These are phyloP conservation scores for Neurospora africana DNA, from an alignment of 495 filamentous ascomycete species.

Conservation along the genomic window DNA sequence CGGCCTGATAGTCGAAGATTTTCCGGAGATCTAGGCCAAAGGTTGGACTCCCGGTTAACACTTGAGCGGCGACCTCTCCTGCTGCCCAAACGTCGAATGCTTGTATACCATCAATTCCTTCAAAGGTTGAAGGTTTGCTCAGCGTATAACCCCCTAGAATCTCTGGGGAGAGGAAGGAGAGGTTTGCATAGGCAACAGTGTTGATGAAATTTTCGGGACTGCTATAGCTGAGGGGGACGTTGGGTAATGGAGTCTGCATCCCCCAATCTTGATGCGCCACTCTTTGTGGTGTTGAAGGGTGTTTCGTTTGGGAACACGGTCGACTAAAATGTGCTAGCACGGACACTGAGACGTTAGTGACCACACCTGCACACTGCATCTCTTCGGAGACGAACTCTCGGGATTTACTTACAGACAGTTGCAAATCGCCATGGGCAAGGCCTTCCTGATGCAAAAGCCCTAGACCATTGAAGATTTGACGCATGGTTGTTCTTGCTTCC, in stretches of 20 bases:
- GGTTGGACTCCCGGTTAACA: not conserved
- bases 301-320: not conserved
- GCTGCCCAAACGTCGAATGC: not conserved
- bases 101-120: not conserved
- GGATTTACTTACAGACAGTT: not conserved
- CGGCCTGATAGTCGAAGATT: not conserved
- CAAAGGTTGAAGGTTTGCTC: not conserved
- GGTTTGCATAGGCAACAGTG: not conserved
- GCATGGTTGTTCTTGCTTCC: not conserved
- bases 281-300: not conserved
- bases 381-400: not conserved
- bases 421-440: not conserved
- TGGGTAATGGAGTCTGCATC: not conserved
- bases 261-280: not conserved
- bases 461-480: not conserved
- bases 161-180: not conserved
- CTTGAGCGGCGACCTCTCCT: not conserved
- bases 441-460: not conserved
- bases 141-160: not conserved
- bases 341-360: not conserved
- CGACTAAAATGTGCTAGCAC: not conserved
- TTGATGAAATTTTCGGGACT: not conserved
- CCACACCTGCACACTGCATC: not conserved
- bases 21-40: not conserved
- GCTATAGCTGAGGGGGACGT: not conserved